Evolutionary conservation across 2,329 filamentous ascomycete species (phyloP), one percentile per base, ranked within the genome.

Genomic region (Leptographium radiaticola): DNA sequence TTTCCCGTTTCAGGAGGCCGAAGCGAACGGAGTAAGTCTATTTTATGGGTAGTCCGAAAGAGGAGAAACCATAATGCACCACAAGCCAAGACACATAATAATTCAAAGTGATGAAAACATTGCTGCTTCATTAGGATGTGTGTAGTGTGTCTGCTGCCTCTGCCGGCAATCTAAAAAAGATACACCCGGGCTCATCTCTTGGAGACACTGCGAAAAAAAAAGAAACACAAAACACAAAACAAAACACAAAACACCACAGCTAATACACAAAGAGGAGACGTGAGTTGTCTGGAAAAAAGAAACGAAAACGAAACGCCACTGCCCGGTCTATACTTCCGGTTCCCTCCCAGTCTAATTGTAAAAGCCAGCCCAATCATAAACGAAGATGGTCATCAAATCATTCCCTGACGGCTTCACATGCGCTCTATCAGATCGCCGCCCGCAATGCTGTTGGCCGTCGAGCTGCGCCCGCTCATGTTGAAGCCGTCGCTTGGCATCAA

Each of bases 391-490:
- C 48, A 40, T 49, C 18, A 49, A 49, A 31, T 39, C 36, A n/a
- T 40, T 49, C 36, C 20, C 42, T 20, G 18, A 25, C 20, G 20
- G 11, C 25, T 39, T 53, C 47, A 60, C 54, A 60, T 57, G 34
- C 59, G 57, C 6, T 60, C 59, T 54, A 58, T 76, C 54, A 86
- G 70, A 64, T 87, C 83, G 53, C 79, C 80, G 40, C 87, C 87
- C 30, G 86, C 83, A 56, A 93, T 73, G 61, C 88, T 95, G 64
- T 84, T 88, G 47, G 79, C 81, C 44, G 86, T 79, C 46, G 87
- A 93, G 55, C 86, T 90, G 60, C 83, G 82, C 53, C 87, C 86
- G 57, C 87, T 90, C 49, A 79, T 76, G 64, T 83, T 83, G 58
- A 81, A 86, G 49, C 79, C 80, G 30, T 76, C 74, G 49, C 72